These are phyloP conservation scores for Boletus bicolor DNA, from an alignment of 768 basidiomycete species.

Conservation along the genomic window DNA sequence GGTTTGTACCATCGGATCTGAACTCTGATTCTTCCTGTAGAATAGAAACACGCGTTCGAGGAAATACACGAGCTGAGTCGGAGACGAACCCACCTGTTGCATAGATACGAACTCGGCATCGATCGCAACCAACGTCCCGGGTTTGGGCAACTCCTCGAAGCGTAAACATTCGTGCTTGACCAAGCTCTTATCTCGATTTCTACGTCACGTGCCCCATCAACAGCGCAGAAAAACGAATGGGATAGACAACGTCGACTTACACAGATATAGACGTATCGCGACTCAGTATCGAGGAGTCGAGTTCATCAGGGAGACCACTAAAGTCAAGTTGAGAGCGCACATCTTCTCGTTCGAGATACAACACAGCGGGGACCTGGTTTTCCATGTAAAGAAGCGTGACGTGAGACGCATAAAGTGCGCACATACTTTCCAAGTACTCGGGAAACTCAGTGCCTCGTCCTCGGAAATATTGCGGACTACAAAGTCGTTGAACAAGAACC, in stretches of 20 bases:
- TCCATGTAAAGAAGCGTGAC: constrained; percentile 10
- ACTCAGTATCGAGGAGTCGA: constrained; percentile 74
- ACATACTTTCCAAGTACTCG: constrained; percentile 87
- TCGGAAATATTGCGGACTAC: constrained; percentile 81
- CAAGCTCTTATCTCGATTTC: constrained; percentile 68
- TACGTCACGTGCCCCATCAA: constrained; percentile 27
- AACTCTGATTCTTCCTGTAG: constrained; percentile 90
- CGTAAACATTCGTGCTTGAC: constrained; percentile 78
- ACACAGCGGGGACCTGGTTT: constrained; percentile 74
- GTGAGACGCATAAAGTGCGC: background rate
- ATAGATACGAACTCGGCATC: constrained; percentile 98
- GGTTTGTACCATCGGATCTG: constrained; percentile 92
- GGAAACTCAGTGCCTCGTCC: constrained; percentile 84
- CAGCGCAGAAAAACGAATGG: background rate
- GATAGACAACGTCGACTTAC: constrained; percentile 40
- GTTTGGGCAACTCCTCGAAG: constrained; percentile 73
- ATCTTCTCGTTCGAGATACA: constrained; percentile 85
- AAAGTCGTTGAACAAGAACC: constrained; percentile 98
- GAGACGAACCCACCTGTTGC: constrained; percentile 63
- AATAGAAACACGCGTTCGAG: background rate
- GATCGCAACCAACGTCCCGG: constrained; percentile 88
- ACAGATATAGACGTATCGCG: constrained; percentile 86
- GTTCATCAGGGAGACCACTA: constrained; percentile 54
- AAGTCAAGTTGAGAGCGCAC: constrained; percentile 57
- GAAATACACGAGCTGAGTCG: background rate